A percentile compares a stretch with the other conserved stretches of the same genome.
These are phyloP conservation scores for Stevia rebaudiana DNA, from an alignment of 140 eudicot species.

Conservation along the genomic window DNA sequence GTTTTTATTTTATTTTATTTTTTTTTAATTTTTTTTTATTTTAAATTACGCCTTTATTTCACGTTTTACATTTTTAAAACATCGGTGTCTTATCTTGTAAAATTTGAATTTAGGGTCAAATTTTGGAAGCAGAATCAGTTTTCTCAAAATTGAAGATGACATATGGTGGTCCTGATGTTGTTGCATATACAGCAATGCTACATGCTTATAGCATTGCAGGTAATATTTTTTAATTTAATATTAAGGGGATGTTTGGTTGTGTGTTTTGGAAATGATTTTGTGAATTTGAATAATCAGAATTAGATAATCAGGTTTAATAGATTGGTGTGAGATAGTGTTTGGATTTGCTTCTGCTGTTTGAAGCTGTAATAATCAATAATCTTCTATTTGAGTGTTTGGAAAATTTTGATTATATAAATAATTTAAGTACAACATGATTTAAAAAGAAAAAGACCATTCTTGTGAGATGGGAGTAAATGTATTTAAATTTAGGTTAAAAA, in stretches of 20 bases:
- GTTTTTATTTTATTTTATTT: constrained; percentile 11
- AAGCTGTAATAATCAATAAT: background rate
- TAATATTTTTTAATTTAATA: constrained; percentile 22
- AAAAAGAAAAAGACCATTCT: background rate
- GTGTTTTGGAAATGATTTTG: background rate
- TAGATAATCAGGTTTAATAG: background rate
- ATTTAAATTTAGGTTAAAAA: background rate
- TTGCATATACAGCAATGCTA: constrained; percentile 81
- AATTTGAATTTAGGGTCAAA: constrained; percentile 46
- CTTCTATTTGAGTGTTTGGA: background rate
- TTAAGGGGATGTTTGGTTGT: background rate
- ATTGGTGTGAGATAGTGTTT: background rate
- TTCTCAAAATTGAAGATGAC: constrained; percentile 63
- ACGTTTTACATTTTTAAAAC: background rate
- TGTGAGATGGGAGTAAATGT: background rate
- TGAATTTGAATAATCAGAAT: background rate
- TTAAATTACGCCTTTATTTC: background rate
- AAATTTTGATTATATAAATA: background rate
- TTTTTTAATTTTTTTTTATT: background rate
- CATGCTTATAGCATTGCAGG: constrained; percentile 75
- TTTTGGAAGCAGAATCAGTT: constrained; percentile 64
- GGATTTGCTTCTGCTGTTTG: background rate
- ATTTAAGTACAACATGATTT: background rate
- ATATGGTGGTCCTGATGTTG: constrained; percentile 61
- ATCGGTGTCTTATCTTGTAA: constrained; percentile 3